Base-by-base conservation (phyloP, 768 basidiomycete genomes). In the Russula griseocarnosa region DNA sequence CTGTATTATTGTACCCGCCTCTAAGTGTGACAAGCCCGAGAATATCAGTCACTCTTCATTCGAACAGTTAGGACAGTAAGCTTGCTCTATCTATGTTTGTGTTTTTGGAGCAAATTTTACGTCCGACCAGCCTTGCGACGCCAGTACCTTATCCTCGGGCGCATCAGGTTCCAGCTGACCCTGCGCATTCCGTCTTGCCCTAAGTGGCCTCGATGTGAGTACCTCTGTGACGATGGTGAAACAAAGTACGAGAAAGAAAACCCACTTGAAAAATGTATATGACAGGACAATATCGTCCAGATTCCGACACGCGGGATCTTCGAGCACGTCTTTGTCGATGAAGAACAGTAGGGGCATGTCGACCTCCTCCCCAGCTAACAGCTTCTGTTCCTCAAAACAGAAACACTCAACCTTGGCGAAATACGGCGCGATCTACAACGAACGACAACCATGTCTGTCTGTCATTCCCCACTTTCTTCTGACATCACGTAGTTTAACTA, bases 381-480 rank as follows among this genome's bases (percentile, higher is more conserved):
- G 83, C 70, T 87, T 90, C 75, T 99, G 97, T 73, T 99, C 97
- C 74, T 99, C 97, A 69, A 99, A 99, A 76, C 97, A 99, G 79
- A 99, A 99, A 69, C 97, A 99, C 74, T 99, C 97, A 14, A 99
- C 94, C 78, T 99, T 99, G 56, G 95, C 94, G 72, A 99, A 99
- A 75, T 98, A 98, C 0, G 96, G 94, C 10, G 97, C 97, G 69
- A 98, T 83, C 96, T 98, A 71, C n/a, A 58, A 10, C 11, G 5
- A 22, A 24, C 38, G 26, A 26, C 16, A 28, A 55, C 51, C 20
- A 16, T 30, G 30, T 34, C 40, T 30, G 30, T 34, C 40, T 32
- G 26, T 63, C 57, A 49, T 24, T 30, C n/a, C 44, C n/a, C 44
- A 7, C 22, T n/a, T 11, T 7, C 34, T 20, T 11, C 34, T 47